Evolutionary conservation across 2,329 filamentous ascomycete species (phyloP).

Genomic region (Xylaria sp.): DNA sequence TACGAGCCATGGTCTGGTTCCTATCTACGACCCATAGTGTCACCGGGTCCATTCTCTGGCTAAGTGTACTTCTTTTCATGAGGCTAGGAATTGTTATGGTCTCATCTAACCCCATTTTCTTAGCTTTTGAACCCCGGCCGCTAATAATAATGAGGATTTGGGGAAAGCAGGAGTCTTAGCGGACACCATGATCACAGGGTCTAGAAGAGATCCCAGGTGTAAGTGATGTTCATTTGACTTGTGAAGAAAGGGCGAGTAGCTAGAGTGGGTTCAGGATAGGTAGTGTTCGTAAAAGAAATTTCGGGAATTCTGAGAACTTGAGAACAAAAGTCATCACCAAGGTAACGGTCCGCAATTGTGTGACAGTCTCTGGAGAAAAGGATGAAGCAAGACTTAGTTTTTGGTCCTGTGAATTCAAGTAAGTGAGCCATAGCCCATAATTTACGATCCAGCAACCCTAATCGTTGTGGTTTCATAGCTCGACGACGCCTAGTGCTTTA

Average conservation of each 20-base stretch:
- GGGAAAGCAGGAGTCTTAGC: not conserved
- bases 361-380: too few species aligned
- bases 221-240: not conserved
- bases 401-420: too few species aligned
- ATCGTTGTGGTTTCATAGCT: too few species aligned
- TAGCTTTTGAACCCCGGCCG: not conserved
- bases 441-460: too few species aligned
- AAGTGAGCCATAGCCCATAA: too few species aligned
- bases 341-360: too few species aligned
- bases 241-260: not conserved
- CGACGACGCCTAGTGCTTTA: too few species aligned
- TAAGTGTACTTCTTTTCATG: slow-evolving; percentile 2
- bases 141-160: not conserved
- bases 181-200: not conserved
- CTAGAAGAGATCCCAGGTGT: not conserved
- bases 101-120: not conserved
- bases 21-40: slow-evolving; percentile 19
- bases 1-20: slow-evolving; percentile 22
- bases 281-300: too few species aligned
- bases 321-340: too few species aligned
- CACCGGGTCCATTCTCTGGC: slow-evolving; percentile 24
- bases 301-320: not conserved
- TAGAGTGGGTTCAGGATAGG: too few species aligned
- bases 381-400: too few species aligned
- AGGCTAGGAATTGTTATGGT: not conserved